These are phyloP conservation scores for Penicillium glabrum DNA, from an alignment of 2,329 filamentous ascomycete species.

Conservation along the genomic window DNA sequence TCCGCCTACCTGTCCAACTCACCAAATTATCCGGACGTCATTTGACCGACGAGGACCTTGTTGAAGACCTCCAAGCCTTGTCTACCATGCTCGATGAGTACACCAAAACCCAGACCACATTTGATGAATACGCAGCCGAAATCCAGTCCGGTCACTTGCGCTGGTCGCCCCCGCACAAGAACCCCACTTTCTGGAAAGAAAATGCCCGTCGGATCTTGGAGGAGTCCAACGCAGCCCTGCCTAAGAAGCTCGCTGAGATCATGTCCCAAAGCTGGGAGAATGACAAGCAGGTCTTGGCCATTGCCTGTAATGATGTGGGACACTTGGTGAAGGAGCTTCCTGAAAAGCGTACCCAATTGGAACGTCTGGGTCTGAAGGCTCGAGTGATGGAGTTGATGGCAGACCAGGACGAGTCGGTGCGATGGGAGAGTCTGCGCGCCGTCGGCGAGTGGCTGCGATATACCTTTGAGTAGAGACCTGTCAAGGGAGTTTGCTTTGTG, in stretches of 20 bases:
- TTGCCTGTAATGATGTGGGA: slow-evolving; percentile 92
- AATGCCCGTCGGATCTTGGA: slow-evolving; percentile 87
- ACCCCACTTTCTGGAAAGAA: slow-evolving; percentile 84
- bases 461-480: slow-evolving; percentile 55
- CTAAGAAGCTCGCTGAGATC: slow-evolving; percentile 81
- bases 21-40: slow-evolving; percentile 56
- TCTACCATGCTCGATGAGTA: slow-evolving; percentile 81
- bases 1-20: slow-evolving; percentile 69
- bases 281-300: slow-evolving; percentile 81
- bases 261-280: slow-evolving; percentile 80
- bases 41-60: slow-evolving; percentile 49
- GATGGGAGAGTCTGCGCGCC: slow-evolving; percentile 89
- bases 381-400: slow-evolving; percentile 93
- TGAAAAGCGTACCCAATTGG: slow-evolving; percentile 75
- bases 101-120: slow-evolving; percentile 66
- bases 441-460: slow-evolving; percentile 77
- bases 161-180: slow-evolving; percentile 90
- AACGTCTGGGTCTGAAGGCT: slow-evolving; percentile 81
- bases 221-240: slow-evolving; percentile 73
- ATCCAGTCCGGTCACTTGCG: slow-evolving; percentile 82
- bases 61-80: slow-evolving; percentile 50
- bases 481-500: slow-evolving; percentile 10
- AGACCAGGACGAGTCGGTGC: slow-evolving; percentile 80
- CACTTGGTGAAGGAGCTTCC: slow-evolving; percentile 84
- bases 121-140: slow-evolving; percentile 74